Evolutionary conservation across 768 basidiomycete genomes (phyloP).

Genomic region (Naganishia friedmannii): DNA sequence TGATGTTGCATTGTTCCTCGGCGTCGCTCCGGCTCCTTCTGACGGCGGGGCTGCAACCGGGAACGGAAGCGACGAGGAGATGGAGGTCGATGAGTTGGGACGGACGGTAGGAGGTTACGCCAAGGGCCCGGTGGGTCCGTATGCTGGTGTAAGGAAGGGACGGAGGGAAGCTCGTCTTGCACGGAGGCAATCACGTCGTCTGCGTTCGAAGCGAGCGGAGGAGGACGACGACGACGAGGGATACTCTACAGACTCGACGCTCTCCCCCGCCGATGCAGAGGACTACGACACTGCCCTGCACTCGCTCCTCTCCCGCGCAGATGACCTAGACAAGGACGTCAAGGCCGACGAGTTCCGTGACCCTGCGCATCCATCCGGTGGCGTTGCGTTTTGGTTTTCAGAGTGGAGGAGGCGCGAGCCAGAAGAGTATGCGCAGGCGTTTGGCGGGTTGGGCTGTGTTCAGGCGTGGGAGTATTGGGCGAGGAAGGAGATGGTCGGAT

Average conservation of each 20-base stretch:
- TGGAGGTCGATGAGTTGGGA: conserved; percentile 65
- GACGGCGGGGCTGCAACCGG: conserved; percentile 8
- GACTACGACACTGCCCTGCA: conserved; percentile 68
- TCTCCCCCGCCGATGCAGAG: conserved; percentile 64
- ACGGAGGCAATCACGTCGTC: conserved; percentile 55
- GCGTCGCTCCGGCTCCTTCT: conserved; percentile 53
- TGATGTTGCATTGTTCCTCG: conserved; percentile 70
- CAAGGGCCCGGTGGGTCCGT: conserved; percentile 53
- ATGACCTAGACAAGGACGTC: conserved; percentile 73
- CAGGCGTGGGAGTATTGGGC: conserved; percentile 94
- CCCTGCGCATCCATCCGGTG: conserved; percentile 59
- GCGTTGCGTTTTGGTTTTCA: conserved; percentile 63
- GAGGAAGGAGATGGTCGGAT: conserved; percentile 77
- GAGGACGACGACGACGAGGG: conserved; percentile 62
- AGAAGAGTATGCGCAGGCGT: conserved; percentile 82
- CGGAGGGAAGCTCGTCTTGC: conserved; percentile 62
- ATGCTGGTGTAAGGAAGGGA: conserved; percentile 57
- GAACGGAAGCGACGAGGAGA: conserved; percentile 40
- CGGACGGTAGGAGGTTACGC: conserved; percentile 51
- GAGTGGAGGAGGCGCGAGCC: conserved; percentile 72
- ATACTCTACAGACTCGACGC: conserved; percentile 77
- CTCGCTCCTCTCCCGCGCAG: conserved; percentile 58
- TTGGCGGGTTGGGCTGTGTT: conserved; percentile 80
- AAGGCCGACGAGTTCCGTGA: conserved; percentile 77
- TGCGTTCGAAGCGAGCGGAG: conserved; percentile 49